Evolutionary conservation across 202 grass and related monocot genomes (phyloP), one percentile per base, ranked within the genome.

Genomic region (Cymbopogon flexuosus): DNA sequence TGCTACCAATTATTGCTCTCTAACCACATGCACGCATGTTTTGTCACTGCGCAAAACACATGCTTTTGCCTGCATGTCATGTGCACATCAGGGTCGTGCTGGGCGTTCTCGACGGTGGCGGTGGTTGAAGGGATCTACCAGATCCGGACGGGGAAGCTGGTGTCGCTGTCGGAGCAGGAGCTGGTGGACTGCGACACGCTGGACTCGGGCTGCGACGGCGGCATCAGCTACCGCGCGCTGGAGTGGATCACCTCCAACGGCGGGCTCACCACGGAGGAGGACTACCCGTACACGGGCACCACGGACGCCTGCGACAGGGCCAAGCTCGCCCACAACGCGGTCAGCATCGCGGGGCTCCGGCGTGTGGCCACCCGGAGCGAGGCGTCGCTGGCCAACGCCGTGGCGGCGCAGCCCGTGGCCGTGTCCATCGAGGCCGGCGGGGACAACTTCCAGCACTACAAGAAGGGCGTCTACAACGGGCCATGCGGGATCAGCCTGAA

Each of bases 391-490:
- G 13, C 24, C 8, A 69, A 62, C 7, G 75, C 79, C 5, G 81
- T 82, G 43, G 81, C 57, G 7, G 68, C 14, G 77, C 90, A 92
- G 37, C 90, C 87, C 0, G 81, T 89, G 3, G 78, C 81, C 6
- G 77, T 87, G 34, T 83, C 78, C 7, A 79, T 89, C 54, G 84
- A 89, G 61, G 90, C 90, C 41, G 77, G 84, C 30, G 90, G 87
- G 0, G 41, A 27, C 34, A 79, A 92, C 35, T 92, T 89, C 70
- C 81, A 92, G 49, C 79, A 79, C 77, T 87, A 92, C 23, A 24
- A 0, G 14, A 79, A 67, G 10, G 84, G 87, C 10, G 67, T 92
- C 4, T 87, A 79, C 24, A 74, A 72, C 5, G 84, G 90, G 9
- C 72, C 84, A 3, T 89, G 90, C 37, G 90, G 77, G 8, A 84